phyloP scores from a whole-genome alignment of 208 protist species.

The Naegleria gruberi region DNA sequence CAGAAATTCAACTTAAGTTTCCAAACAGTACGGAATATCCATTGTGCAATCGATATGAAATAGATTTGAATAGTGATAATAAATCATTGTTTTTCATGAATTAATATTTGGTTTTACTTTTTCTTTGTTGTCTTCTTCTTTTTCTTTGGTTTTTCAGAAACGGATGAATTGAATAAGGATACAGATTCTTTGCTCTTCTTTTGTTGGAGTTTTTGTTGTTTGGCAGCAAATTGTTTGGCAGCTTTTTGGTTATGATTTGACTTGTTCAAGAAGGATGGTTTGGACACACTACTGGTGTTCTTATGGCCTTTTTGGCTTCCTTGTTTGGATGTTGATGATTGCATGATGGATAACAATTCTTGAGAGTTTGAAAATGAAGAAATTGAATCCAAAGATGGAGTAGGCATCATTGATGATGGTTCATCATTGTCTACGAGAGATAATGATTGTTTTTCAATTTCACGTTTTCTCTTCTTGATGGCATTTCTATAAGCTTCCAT shows the following conservation, averaged over 20 bases:
- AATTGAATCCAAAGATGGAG: background rate
- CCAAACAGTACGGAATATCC: no score
- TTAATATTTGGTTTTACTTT: background rate
- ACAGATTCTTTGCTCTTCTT: background rate
- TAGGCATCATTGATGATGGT: background rate
- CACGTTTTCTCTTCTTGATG: background rate
- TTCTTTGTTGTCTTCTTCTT: background rate
- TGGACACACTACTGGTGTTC: background rate
- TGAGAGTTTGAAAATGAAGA: background rate
- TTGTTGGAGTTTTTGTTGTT: background rate
- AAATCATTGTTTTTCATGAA: background rate
- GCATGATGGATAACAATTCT: background rate
- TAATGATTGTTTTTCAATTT: background rate
- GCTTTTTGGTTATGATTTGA: background rate
- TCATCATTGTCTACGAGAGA: background rate
- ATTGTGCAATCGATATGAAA: no score
- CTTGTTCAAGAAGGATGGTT: background rate
- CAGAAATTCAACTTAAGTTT: no score
- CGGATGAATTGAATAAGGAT: background rate
- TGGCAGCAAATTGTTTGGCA: background rate
- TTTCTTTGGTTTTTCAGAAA: background rate
- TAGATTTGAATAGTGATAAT: no score
- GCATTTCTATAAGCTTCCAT: background rate
- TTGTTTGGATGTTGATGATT: background rate
- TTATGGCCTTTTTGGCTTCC: background rate